Conservation (phyloP, 495 filamentous ascomycete genomes). For the Glarea lozoyensis region DNA sequence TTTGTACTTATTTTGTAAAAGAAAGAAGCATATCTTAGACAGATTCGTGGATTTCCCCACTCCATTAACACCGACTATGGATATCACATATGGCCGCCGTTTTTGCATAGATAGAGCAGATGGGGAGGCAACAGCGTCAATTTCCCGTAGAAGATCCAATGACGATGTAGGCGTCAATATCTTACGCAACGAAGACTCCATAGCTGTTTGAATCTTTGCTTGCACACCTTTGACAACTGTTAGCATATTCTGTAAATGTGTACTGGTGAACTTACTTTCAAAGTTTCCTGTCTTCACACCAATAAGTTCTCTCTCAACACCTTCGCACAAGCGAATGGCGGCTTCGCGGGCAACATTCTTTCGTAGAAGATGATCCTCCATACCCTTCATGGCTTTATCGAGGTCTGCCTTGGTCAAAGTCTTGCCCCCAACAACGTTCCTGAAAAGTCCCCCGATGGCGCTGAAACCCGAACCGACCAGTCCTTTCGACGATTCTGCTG, state of each 20-base stretch:
- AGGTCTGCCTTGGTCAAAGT: constrained; percentile 78
- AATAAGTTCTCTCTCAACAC: constrained; percentile 79
- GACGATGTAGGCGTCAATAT: constrained; percentile 94
- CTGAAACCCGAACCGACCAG: constrained; percentile 70
- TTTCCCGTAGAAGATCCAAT: constrained; percentile 87
- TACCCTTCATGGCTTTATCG: constrained; percentile 83
- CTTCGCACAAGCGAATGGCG: constrained; percentile 81
- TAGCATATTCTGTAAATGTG: background rate
- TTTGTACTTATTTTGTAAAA: constrained; percentile 91
- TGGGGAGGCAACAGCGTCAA: constrained; percentile 66
- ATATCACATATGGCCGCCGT: constrained; percentile 85
- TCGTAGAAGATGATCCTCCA: constrained; percentile 89
- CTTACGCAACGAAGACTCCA: constrained; percentile 83
- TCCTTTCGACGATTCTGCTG: constrained; percentile 35
- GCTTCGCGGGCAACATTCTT: constrained; percentile 97
- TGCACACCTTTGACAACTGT: constrained; percentile 52
- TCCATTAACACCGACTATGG: constrained; percentile 95
- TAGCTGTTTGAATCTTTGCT: constrained; percentile 67
- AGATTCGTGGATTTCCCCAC: constrained; percentile 97
- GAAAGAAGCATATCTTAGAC: constrained; percentile 93
- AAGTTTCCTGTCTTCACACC: constrained; percentile 90
- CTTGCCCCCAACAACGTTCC: constrained; percentile 91
- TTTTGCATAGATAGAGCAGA: constrained; percentile 42
- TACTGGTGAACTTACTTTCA: constrained; percentile 50
- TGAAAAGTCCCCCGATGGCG: constrained; percentile 77